A percentile compares a stretch with the other conserved stretches of the same genome.
phyloP scores from a whole-genome alignment of 169 alveolate species.

The Plasmodium gallinaceum region DNA sequence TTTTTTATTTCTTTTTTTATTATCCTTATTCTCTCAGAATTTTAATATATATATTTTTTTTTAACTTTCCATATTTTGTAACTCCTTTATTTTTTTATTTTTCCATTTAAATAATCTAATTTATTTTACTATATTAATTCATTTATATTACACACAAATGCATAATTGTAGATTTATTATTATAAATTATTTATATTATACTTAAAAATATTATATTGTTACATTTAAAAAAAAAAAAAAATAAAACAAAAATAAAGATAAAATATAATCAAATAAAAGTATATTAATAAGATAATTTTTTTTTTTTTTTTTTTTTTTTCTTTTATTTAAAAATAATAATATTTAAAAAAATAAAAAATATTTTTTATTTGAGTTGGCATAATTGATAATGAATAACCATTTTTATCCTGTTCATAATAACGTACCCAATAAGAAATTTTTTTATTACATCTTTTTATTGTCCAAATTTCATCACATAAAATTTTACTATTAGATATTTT shows the following conservation, averaged over 20 bases:
- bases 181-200: too few relatives aligned
- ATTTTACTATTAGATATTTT: constrained; percentile 40
- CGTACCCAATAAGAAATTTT: constrained; percentile 79
- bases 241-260: neutral
- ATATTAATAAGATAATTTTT: neutral
- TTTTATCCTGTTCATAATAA: constrained; percentile 82
- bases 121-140: neutral
- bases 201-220: neutral
- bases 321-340: constrained; percentile 73
- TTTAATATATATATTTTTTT: neutral
- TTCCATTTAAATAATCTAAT: neutral
- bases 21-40: neutral
- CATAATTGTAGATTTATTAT: constrained; percentile 5
- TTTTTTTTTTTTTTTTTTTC: neutral
- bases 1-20: neutral
- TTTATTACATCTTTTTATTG: constrained; percentile 81
- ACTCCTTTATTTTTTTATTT: neutral
- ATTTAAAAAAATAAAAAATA: constrained; percentile 76
- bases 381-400: constrained; percentile 83
- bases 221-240: neutral
- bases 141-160: constrained; percentile 1
- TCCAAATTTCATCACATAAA: constrained; percentile 83
- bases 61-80: neutral
- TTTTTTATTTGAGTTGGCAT: constrained; percentile 78
- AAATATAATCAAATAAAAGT: neutral